A percentile compares a stretch with the other conserved stretches of the same genome.
Conservation (phyloP, 768 basidiomycete genomes). For the Trametes cubensis region DNA sequence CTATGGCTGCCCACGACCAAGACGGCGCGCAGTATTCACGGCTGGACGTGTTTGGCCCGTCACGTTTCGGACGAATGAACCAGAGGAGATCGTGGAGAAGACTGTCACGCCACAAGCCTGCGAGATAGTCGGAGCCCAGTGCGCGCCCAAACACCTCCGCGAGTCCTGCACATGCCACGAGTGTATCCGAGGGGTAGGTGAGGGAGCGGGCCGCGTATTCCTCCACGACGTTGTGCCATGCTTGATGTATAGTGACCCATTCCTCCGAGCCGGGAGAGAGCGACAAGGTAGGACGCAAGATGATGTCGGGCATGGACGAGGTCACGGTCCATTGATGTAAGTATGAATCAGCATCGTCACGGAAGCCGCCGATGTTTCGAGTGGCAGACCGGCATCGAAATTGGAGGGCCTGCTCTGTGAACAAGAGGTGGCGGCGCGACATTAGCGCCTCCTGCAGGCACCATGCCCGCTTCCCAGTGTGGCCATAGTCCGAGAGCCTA, state of each 20-base stretch:
- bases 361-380: neutral
- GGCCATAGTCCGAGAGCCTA: too few relatives aligned
- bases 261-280: neutral
- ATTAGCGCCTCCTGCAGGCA: constrained; percentile 2
- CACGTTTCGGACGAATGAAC: too few relatives aligned
- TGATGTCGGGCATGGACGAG: neutral
- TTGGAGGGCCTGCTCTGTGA: neutral
- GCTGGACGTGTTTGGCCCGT: too few relatives aligned
- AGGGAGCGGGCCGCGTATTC: neutral
- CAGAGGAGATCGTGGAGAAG: too few relatives aligned
- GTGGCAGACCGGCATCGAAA: neutral
- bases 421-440: neutral
- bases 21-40: too few relatives aligned
- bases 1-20: too few relatives aligned
- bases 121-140: too few relatives aligned
- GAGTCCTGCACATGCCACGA: constrained; percentile 1
- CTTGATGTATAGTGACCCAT: neutral
- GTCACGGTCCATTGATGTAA: too few relatives aligned
- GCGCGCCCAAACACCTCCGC: constrained; percentile 1
- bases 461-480: neutral
- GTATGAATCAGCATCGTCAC: too few relatives aligned
- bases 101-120: too few relatives aligned
- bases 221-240: neutral
- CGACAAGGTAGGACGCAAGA: neutral
- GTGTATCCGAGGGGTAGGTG: neutral